phyloP scores from a whole-genome alignment of 306 rosid species.

The Sphenostylis stenocarpa region DNA sequence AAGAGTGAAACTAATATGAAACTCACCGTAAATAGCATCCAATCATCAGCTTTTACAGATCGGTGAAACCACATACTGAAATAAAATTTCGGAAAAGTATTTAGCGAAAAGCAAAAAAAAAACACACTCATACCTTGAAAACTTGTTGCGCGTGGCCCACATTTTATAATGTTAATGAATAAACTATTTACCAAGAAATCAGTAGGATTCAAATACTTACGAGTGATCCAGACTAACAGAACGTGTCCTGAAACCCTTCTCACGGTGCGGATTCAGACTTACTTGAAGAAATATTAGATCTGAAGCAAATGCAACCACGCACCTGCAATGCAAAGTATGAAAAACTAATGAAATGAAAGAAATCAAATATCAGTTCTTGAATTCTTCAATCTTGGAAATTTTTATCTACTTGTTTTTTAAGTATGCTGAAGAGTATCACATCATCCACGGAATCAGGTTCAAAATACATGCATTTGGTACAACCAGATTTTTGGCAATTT shows the following conservation, averaged over 20 bases:
- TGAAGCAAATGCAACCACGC: slow-evolving; percentile 90
- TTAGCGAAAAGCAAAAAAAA: background rate
- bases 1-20: slow-evolving; percentile 11
- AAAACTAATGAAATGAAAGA: background rate
- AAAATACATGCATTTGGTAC: slow-evolving; percentile 9
- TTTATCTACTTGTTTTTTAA: background rate
- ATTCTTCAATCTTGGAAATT: slow-evolving; percentile 7
- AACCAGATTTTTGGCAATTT: background rate
- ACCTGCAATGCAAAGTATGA: slow-evolving; percentile 46
- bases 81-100: background rate
- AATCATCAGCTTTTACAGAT: slow-evolving; percentile 82
- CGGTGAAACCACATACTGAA: slow-evolving; percentile 96
- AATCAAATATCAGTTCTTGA: background rate
- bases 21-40: slow-evolving; percentile 79
- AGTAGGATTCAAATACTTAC: slow-evolving; percentile 55
- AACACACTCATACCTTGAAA: background rate
- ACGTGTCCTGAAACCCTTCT: slow-evolving; percentile 59
- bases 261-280: slow-evolving; percentile 88
- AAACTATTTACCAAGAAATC: slow-evolving; percentile 9
- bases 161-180: background rate
- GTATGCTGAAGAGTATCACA: background rate
- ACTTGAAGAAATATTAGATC: slow-evolving; percentile 80
- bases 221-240: slow-evolving; percentile 86
- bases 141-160: background rate
- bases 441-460: background rate